Evolutionary conservation across 1,139 yeast genomes (phyloP).

Genomic region (Wickerhamomyces sp.): DNA sequence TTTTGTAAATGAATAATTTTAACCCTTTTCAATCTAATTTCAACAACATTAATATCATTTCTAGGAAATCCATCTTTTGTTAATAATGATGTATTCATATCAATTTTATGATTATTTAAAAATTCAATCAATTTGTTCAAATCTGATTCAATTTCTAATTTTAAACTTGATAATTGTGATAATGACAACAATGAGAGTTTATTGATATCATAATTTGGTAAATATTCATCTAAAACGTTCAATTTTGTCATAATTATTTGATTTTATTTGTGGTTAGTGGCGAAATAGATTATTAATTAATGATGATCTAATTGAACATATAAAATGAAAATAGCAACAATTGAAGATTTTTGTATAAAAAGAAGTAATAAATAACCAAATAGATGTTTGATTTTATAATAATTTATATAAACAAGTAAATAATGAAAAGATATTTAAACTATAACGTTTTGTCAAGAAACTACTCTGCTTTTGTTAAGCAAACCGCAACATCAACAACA

Average conservation of each 20-base stretch:
- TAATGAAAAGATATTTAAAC: no score
- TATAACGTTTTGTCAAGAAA: no score
- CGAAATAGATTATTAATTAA: no score
- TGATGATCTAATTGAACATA: no score
- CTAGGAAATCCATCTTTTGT: conserved; percentile 83
- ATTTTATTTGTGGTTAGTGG: neutral
- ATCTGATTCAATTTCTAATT: conserved; percentile 17
- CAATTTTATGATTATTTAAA: conserved; percentile 29
- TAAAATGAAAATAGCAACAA: no score
- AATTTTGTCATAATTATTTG: neutral
- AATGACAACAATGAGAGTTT: neutral
- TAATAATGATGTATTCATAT: conserved; percentile 61
- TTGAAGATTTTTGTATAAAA: no score
- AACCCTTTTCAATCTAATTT: conserved; percentile 56
- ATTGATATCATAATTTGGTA: neutral
- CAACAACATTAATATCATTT: conserved; percentile 71
- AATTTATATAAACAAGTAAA: no score
- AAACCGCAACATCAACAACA: no score
- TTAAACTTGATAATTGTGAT: conserved; percentile 2
- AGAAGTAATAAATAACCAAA: no score
- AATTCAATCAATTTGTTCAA: conserved; percentile 10
- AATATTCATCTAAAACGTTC: neutral
- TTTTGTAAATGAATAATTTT: conserved; percentile 64
- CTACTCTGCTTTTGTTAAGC: no score
- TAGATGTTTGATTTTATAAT: no score